Evolutionary conservation across 306 rosid genomes (phyloP).

Genomic region (Malus sylvestris): DNA sequence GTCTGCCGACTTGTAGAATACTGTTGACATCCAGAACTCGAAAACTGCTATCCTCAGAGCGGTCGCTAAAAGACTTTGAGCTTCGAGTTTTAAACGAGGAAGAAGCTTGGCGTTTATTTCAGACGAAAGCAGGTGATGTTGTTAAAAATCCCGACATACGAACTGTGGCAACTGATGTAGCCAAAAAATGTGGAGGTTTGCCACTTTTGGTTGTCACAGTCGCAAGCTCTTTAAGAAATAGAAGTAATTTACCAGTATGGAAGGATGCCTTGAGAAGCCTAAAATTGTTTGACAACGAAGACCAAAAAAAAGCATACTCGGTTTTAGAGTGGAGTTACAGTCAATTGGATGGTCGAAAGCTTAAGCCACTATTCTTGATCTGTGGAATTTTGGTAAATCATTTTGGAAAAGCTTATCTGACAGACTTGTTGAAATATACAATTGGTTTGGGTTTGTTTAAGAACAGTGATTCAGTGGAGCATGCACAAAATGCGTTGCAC

Average conservation of each 20-base stretch:
- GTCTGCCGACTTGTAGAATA: conserved; percentile 7
- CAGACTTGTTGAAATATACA: conserved; percentile 23
- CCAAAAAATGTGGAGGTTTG: conserved; percentile 25
- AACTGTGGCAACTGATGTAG: conserved; percentile 10
- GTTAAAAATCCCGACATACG: background rate
- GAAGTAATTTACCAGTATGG: background rate
- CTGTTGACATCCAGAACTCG: conserved; percentile 27
- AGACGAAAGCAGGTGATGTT: background rate
- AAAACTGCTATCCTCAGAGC: background rate
- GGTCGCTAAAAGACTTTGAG: background rate
- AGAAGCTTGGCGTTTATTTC: conserved; percentile 32
- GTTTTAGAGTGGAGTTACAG: conserved; percentile 20
- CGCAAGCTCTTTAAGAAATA: conserved; percentile 12
- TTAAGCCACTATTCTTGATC: conserved; percentile 19
- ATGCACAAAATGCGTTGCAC: background rate
- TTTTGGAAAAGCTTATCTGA: fast-evolving
- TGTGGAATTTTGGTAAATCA: background rate
- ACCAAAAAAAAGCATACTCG: background rate
- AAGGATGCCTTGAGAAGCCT: background rate
- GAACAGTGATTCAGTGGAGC: background rate
- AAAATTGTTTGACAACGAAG: background rate
- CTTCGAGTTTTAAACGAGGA: conserved; percentile 4
- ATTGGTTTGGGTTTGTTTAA: conserved; percentile 19
- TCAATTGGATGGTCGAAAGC: conserved; percentile 2
- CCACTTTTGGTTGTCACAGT: conserved; percentile 27